phyloP scores from a whole-genome alignment of 495 filamentous ascomycete species.

The Talaromyces ruber region DNA sequence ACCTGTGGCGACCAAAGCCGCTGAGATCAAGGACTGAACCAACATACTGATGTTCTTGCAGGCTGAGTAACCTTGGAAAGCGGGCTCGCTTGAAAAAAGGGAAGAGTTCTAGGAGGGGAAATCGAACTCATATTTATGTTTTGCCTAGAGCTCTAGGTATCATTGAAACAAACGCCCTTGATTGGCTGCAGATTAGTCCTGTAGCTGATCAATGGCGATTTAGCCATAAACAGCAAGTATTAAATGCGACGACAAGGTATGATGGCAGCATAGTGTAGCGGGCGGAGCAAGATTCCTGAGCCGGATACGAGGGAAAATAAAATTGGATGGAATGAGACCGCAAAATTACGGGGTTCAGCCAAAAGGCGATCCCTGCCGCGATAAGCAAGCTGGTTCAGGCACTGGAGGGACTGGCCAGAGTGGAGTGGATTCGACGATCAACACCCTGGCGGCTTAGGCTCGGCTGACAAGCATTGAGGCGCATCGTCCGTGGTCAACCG shows the following conservation, averaged over 20 bases:
- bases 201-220: background rate
- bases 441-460: background rate
- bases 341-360: background rate
- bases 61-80: background rate
- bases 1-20: conserved; percentile 19
- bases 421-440: background rate
- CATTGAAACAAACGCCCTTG: background rate
- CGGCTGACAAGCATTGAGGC: background rate
- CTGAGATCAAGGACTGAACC: conserved; percentile 21
- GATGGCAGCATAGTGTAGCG: background rate
- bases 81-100: background rate
- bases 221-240: background rate
- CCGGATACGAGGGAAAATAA: background rate
- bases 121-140: background rate
- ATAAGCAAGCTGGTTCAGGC: background rate
- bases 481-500: background rate
- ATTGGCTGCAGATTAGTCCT: background rate
- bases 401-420: too few relatives aligned
- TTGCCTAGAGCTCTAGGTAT: background rate
- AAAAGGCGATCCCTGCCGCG: background rate
- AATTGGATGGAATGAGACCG: background rate
- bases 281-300: background rate
- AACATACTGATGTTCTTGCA: conserved; percentile 15
- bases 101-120: background rate
- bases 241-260: background rate